Conservation (phyloP, 1,284 basidiomycete genomes). For the Abortiporus biennis region DNA sequence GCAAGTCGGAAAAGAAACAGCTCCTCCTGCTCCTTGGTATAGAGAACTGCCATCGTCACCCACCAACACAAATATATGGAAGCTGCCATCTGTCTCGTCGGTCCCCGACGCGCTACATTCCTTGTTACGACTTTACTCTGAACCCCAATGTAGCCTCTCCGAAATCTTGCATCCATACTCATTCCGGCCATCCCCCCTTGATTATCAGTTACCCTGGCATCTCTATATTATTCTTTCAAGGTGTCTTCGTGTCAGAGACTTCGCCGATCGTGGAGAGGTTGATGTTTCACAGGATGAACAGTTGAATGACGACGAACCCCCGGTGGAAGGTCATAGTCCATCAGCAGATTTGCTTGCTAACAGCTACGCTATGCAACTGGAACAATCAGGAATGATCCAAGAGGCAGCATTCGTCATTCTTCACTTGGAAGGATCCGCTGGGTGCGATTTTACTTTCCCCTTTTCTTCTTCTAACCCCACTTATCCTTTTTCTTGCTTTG, state of each 20-base stretch:
- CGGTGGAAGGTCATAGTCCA: constrained; percentile 68
- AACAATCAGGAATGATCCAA: constrained; percentile 75
- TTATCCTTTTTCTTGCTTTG: constrained; percentile 1
- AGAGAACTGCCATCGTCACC: constrained; percentile 30
- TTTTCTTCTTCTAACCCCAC: constrained; percentile 2
- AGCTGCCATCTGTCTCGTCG: constrained; percentile 28
- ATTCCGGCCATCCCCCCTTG: constrained; percentile 71
- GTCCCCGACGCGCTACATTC: constrained; percentile 74
- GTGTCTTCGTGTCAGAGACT: constrained; percentile 79
- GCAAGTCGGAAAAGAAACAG: constrained; percentile 36
- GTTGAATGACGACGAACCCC: constrained; percentile 41
- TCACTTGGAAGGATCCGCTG: constrained; percentile 76
- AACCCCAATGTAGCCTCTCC: constrained; percentile 60
- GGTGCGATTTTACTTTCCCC: constrained; percentile 42
- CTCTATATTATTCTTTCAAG: constrained; percentile 85
- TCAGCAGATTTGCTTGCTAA: constrained; percentile 80
- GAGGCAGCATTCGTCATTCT: constrained; percentile 88
- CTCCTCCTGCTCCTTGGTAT: constrained; percentile 72
- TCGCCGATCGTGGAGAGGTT: constrained; percentile 66
- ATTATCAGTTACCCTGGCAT: constrained; percentile 90
- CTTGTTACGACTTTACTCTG: constrained; percentile 76
- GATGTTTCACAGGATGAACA: constrained; percentile 27
- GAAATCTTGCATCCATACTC: constrained; percentile 61
- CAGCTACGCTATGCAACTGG: constrained; percentile 85
- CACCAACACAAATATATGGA: constrained; percentile 27